Evolutionary conservation across 2,329 filamentous ascomycete species (phyloP).

Genomic region (Shiraia sp.): DNA sequence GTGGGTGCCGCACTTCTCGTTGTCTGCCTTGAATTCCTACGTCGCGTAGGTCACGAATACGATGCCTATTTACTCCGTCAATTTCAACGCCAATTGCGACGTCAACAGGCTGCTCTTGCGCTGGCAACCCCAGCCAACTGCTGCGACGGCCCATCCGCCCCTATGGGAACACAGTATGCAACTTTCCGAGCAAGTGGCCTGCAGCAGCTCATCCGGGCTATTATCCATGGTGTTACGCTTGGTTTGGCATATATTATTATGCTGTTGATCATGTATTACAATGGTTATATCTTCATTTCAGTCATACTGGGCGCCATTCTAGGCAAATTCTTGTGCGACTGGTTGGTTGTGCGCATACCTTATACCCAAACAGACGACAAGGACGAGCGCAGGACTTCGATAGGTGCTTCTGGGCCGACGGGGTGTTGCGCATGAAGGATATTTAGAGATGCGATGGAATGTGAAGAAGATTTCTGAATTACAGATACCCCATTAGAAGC

Average conservation of each 20-base stretch:
- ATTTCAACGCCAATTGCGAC: conserved; percentile 46
- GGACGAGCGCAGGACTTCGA: conserved; percentile 22
- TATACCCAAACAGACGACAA: conserved; percentile 28
- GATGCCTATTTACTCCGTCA: conserved; percentile 67
- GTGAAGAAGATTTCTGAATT: too few relatives aligned
- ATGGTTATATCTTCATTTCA: conserved; percentile 76
- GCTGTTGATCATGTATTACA: conserved; percentile 69
- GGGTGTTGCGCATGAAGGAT: conserved; percentile 36
- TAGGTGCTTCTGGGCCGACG: conserved; percentile 31
- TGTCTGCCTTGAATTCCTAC: conserved; percentile 71
- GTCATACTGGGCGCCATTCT: conserved; percentile 77
- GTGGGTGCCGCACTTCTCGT: conserved; percentile 78
- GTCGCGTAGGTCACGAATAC: conserved; percentile 72
- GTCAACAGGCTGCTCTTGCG: conserved; percentile 24
- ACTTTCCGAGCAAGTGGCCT: conserved; percentile 59
- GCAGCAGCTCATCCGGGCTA: conserved; percentile 69
- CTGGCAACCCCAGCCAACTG: conserved; percentile 22
- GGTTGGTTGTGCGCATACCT: conserved; percentile 50
- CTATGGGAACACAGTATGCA: conserved; percentile 28
- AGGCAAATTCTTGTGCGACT: conserved; percentile 74
- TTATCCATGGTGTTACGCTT: conserved; percentile 72
- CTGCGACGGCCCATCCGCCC: conserved; percentile 27
- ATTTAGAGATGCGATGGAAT: too few relatives aligned
- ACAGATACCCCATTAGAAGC: too few relatives aligned
- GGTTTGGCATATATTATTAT: conserved; percentile 79